Conservation (phyloP, 164 flowering plant genomes). For the Amborella trichopoda region DNA sequence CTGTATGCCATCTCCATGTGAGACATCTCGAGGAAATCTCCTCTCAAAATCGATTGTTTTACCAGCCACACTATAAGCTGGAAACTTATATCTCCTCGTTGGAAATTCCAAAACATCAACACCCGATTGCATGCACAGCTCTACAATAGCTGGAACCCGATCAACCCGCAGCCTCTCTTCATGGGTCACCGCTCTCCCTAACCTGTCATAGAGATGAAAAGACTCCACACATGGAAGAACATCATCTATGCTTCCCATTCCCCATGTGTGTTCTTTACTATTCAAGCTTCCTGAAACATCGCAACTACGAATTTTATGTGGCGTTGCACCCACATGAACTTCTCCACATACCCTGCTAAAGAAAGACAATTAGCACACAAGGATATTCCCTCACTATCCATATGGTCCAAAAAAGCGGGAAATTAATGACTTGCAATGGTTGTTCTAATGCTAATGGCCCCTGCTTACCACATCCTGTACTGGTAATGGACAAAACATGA, state of each 20-base stretch:
- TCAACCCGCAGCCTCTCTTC: slow-evolving; percentile 33
- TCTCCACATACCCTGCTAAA: slow-evolving; percentile 37
- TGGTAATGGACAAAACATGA: too few species aligned
- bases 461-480: too few species aligned
- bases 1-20: slow-evolving; percentile 18
- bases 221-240: slow-evolving; percentile 34
- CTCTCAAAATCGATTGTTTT: slow-evolving; percentile 36
- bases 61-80: slow-evolving; percentile 36
- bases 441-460: too few species aligned
- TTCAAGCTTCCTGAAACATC: slow-evolving; percentile 20
- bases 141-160: slow-evolving; percentile 38
- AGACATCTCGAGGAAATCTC: slow-evolving; percentile 34
- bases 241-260: slow-evolving; percentile 20
- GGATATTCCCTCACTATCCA: too few species aligned
- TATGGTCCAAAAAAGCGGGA: too few species aligned
- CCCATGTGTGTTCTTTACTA: slow-evolving; percentile 36
- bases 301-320: slow-evolving; percentile 38
- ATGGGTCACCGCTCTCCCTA: slow-evolving; percentile 50
- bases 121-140: slow-evolving; percentile 49
- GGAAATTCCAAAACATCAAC: slow-evolving; percentile 42
- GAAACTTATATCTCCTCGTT: slow-evolving; percentile 33
- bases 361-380: too few species aligned
- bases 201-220: slow-evolving; percentile 45
- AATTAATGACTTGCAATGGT: too few species aligned
- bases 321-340: slow-evolving; percentile 37